These are phyloP conservation scores for Penicillium sclerotiorum DNA, from an alignment of 2,329 filamentous ascomycete species.

Conservation along the genomic window DNA sequence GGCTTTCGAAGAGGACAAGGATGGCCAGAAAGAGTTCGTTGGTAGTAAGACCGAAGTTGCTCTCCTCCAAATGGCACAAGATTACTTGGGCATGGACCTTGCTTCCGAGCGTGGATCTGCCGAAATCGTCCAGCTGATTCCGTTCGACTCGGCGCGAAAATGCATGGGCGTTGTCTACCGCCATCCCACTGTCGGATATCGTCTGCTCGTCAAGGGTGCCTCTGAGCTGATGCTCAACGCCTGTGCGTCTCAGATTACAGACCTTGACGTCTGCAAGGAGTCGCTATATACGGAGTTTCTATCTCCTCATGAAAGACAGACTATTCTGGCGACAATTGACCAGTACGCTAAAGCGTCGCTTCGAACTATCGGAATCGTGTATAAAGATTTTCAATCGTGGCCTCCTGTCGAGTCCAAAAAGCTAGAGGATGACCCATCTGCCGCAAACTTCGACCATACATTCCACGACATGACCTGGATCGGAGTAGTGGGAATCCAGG, in stretches of 20 bases:
- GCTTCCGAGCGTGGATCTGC: conserved; percentile 64
- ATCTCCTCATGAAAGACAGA: conserved; percentile 28
- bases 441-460: conserved; percentile 68
- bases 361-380: conserved; percentile 73
- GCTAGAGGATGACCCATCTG: conserved; percentile 62
- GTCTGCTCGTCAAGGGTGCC: conserved; percentile 53
- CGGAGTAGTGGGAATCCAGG: conserved; percentile 73
- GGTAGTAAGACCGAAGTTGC: conserved; percentile 80
- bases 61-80: conserved; percentile 68
- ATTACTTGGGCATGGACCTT: conserved; percentile 69
- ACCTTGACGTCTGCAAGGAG: conserved; percentile 31
- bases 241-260: conserved; percentile 36
- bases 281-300: conserved; percentile 28
- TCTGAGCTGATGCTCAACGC: conserved; percentile 49
- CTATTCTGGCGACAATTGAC: conserved; percentile 40
- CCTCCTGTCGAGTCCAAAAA: conserved; percentile 62
- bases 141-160: conserved; percentile 75
- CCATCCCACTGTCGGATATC: conserved; percentile 41
- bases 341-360: conserved; percentile 60
- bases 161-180: conserved; percentile 58
- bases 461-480: conserved; percentile 75
- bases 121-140: conserved; percentile 67
- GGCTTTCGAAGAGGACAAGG: conserved; percentile 74
- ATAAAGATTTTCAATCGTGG: conserved; percentile 71
- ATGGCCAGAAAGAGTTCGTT: conserved; percentile 67